Evolutionary conservation across 495 filamentous ascomycete species (phyloP).

Genomic region (Penicillium longicatenatum): DNA sequence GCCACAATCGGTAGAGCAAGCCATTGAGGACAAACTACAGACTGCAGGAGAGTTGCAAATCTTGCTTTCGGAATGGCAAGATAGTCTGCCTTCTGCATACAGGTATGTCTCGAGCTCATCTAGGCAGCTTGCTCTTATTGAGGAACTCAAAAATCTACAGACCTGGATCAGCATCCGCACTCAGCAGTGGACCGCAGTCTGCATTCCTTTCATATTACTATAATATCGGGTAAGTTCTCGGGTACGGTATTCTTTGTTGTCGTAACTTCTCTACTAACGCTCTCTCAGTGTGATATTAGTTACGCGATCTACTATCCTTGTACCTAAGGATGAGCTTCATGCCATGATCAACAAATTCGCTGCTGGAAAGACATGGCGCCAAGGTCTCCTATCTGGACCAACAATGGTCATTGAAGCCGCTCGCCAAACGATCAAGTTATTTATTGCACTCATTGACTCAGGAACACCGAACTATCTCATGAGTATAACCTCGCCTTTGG

Average conservation of each 20-base stretch:
- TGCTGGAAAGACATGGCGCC: constrained; percentile 5
- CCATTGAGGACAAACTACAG: constrained; percentile 17
- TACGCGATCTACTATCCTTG: constrained; percentile 10
- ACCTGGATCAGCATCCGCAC: neutral
- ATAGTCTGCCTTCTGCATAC: constrained; percentile 4
- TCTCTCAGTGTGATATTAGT: constrained; percentile 6
- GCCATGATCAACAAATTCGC: constrained; percentile 12
- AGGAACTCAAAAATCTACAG: neutral
- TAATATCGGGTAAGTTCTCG: neutral
- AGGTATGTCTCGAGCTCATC: neutral
- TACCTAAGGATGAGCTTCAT: constrained; percentile 8
- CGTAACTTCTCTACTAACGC: neutral
- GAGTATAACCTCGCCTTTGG: constrained; percentile 11
- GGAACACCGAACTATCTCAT: constrained; percentile 7
- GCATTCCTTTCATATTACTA: constrained; percentile 4
- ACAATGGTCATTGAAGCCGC: constrained; percentile 12
- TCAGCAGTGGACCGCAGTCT: neutral
- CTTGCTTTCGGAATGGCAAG: constrained; percentile 10
- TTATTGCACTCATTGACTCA: constrained; percentile 11
- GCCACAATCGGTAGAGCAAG: constrained; percentile 15
- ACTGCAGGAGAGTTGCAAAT: constrained; percentile 14
- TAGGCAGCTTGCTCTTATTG: neutral
- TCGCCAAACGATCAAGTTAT: constrained; percentile 14
- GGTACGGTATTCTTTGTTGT: neutral
- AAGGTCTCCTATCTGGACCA: constrained; percentile 8